Base-by-base conservation (phyloP, 2,329 filamentous ascomycete genomes). In the Fusarium chlamydosporum region DNA sequence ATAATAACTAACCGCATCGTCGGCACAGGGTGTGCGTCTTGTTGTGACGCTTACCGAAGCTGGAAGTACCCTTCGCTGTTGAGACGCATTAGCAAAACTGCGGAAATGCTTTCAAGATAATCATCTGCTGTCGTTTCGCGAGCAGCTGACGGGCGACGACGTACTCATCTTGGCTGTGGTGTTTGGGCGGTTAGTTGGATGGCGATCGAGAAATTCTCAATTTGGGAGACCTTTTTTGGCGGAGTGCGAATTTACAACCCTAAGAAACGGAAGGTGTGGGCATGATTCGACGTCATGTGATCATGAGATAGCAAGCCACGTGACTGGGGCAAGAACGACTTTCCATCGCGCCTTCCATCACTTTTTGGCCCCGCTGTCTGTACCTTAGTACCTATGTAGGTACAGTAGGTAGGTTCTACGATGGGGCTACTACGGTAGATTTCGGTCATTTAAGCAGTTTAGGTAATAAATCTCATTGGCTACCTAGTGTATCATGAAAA, bases 21-120 rank as follows among this genome's bases (percentile, higher is more conserved):
- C 94, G 92, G 92, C 94, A 97, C 85, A 97, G 87, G 83, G 91
- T 94, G 91, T 97, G 94, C 88, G 94, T 93, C 91, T 97, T 97
- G 90, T 95, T 97, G 89, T 96, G 93, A 90, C 93, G 82, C 80
- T 85, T 85, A 81, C 83, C 83, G 78, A 85, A 85, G 79, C 83
- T 85, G 78, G 83, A 85, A 76, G 84, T 86, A 83, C 84, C 84
- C 84, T 86, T 86, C 76, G 84, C 84, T 86, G 74, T 76, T 79
- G 72, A 68, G 56, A 46, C 66, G 54, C 43, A 70, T 76, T 75
- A 75, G 76, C 68, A 67, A 64, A 56, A 52, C 55, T 42, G 41
- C 40, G 31, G 38, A 20, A 47, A 46, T 61, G 35, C 45, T 59
- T 47, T 71, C 60, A 50, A 48, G 35, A 68, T 48, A 70, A 57